Percentiles rank a stretch among this genome's conserved stretches.
These are phyloP conservation scores for Medicago truncatula DNA, from an alignment of 306 rosid species.

Conservation along the genomic window MtrunA17r5.0-ANR NC_053046.1:6677001-6677500, in stretches of 20 bases:
- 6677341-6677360: not conserved
- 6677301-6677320: not conserved
- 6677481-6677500: conserved; percentile 73
- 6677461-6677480: conserved; percentile 67
- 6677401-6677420: conserved; percentile 86
- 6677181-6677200: not conserved
- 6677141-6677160: not conserved
- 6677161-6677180: not conserved
- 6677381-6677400: conserved; percentile 27
- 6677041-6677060: not conserved
- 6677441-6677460: conserved; percentile 69
- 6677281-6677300: not conserved
- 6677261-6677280: not conserved
- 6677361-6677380: conserved; percentile 16
- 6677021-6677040: not conserved
- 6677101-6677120: conserved; percentile 33
- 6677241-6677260: no score
- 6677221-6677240: not conserved
- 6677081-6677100: not conserved
- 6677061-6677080: not conserved
- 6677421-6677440: conserved; percentile 89
- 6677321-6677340: not conserved
- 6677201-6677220: no score
- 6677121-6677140: not conserved
- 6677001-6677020: not conserved